A percentile compares a stretch with the other conserved stretches of the same genome.
Conservation (phyloP, 768 basidiomycete genomes). For the Mycena indigotica region DNA sequence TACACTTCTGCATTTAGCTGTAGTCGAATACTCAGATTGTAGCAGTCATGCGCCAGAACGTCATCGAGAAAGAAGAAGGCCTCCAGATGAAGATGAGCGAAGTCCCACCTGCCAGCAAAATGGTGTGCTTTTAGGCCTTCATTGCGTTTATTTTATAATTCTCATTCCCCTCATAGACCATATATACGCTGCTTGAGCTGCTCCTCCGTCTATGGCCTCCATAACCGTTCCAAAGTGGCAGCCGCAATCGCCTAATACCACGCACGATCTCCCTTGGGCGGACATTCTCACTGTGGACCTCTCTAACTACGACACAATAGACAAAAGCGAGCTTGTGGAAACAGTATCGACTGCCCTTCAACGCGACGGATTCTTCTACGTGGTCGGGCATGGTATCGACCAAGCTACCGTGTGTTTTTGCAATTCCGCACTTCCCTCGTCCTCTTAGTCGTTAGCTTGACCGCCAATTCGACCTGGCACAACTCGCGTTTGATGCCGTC, state of each 20-base stretch:
- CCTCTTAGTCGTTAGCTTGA: conserved; percentile 22
- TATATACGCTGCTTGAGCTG: not conserved
- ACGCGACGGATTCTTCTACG: conserved; percentile 40
- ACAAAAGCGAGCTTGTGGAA: conserved; percentile 25
- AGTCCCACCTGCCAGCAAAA: not conserved
- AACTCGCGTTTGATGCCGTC: conserved; percentile 34
- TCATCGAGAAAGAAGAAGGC: no score
- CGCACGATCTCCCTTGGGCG: conserved; percentile 34
- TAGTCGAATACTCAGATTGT: no score
- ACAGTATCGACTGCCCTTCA: conserved; percentile 33
- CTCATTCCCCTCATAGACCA: not conserved
- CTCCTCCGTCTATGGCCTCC: not conserved
- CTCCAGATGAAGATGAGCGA: not conserved
- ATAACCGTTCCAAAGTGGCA: conserved; percentile 26
- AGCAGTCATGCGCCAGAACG: no score
- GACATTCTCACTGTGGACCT: conserved; percentile 40
- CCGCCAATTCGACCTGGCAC: conserved; percentile 35
- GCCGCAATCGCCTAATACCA: conserved; percentile 25
- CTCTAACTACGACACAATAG: conserved; percentile 32
- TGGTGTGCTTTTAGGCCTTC: not conserved
- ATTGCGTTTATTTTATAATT: not conserved
- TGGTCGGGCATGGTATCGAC: conserved; percentile 34
- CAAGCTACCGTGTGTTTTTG: conserved; percentile 25
- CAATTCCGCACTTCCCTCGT: not conserved
- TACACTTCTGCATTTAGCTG: no score